phyloP scores from a whole-genome alignment of 176 grass and related monocot genomes.

The Eragrostis curvula region DNA sequence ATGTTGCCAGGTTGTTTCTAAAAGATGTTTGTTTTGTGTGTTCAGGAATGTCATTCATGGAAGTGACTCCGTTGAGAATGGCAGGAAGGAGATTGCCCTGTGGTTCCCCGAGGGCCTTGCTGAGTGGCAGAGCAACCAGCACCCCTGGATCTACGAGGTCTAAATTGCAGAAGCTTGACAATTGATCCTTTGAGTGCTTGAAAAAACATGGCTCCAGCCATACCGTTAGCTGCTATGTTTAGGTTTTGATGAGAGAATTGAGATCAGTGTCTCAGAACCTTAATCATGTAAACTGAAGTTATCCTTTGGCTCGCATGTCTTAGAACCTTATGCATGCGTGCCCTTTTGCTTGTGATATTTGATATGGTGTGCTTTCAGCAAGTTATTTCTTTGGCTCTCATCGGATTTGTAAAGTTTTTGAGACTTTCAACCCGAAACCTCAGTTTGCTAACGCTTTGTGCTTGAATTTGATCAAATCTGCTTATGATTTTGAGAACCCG shows the following conservation, averaged over 20 bases:
- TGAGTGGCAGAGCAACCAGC: slow-evolving; percentile 80
- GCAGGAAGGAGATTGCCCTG: slow-evolving; percentile 88
- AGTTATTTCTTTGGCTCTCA: not conserved
- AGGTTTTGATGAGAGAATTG: slow-evolving; percentile 22
- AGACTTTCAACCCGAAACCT: too few species aligned
- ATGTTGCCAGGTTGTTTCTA: slow-evolving; percentile 20
- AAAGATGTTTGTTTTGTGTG: not conserved
- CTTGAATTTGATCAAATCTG: not conserved
- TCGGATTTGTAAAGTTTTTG: not conserved
- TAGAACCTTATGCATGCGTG: slow-evolving; percentile 15
- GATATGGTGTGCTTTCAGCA: not conserved
- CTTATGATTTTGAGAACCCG: too few species aligned
- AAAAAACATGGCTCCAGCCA: slow-evolving; percentile 1
- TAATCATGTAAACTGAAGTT: slow-evolving; percentile 45
- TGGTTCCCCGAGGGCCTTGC: slow-evolving; percentile 85
- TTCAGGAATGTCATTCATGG: slow-evolving; percentile 96
- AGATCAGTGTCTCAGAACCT: slow-evolving; percentile 40
- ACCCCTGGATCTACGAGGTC: slow-evolving; percentile 96
- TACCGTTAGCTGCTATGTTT: slow-evolving; percentile 24
- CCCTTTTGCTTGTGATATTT: slow-evolving; percentile 22
- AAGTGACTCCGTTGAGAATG: slow-evolving; percentile 88
- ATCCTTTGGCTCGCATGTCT: not conserved
- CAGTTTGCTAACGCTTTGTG: too few species aligned
- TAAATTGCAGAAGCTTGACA: slow-evolving; percentile 24
- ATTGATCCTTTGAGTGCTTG: slow-evolving; percentile 18